These are phyloP conservation scores for Hebeloma cylindrosporum DNA, from an alignment of 768 basidiomycete species.

Conservation along the genomic window DNA sequence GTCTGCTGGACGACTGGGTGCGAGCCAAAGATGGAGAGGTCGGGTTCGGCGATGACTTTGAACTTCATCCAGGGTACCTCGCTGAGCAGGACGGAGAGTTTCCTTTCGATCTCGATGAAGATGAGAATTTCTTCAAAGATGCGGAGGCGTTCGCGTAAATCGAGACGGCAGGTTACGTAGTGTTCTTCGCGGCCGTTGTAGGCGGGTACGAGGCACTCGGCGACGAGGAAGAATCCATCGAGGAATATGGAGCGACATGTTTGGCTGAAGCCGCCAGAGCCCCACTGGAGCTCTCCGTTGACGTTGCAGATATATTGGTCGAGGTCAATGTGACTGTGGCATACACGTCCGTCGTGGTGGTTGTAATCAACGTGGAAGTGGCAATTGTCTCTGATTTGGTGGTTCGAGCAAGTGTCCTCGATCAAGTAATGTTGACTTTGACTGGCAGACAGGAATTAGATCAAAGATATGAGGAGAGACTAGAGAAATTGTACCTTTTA, in stretches of 20 bases:
- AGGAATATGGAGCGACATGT: conserved; percentile 17
- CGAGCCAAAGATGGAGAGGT: conserved; percentile 20
- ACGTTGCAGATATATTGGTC: conserved; percentile 16
- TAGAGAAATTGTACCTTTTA: conserved; percentile 11
- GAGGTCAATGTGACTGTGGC: conserved; percentile 17
- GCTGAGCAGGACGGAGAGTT: conserved; percentile 23
- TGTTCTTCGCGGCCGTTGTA: conserved; percentile 12
- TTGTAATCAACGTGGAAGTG: conserved; percentile 17
- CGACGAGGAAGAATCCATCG: conserved; percentile 16
- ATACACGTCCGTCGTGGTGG: conserved; percentile 16
- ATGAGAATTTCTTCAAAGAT: conserved; percentile 16
- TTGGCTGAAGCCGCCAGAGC: conserved; percentile 14
- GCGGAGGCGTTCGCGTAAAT: conserved; percentile 20
- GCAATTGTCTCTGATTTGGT: conserved; percentile 14
- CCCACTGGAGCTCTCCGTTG: conserved; percentile 19
- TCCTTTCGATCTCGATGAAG: conserved; percentile 20
- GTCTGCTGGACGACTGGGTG: conserved; percentile 23
- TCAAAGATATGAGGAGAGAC: neutral
- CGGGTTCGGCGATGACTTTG: conserved; percentile 27
- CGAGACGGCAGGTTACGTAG: conserved; percentile 12
- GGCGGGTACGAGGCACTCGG: conserved; percentile 11
- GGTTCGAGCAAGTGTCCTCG: conserved; percentile 17
- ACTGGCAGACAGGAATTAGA: conserved; percentile 1
- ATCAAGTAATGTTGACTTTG: conserved; percentile 17
- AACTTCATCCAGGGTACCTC: conserved; percentile 30